Base-by-base conservation (phyloP, 164 flowering plant species). In the Houttuynia cordata region DNA sequence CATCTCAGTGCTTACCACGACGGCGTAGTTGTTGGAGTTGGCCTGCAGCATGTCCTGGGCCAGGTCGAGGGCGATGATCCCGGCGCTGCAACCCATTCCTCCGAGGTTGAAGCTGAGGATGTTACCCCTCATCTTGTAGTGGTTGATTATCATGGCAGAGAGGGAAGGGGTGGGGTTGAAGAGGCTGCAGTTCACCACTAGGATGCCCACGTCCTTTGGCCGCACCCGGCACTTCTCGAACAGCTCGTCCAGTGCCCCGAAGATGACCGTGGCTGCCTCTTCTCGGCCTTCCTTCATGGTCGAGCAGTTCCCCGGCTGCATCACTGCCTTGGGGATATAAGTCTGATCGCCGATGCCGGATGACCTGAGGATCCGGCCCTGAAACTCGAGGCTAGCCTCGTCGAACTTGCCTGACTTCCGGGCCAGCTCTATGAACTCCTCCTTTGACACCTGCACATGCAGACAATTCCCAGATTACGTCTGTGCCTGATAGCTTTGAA, bases 111-210 rank as follows among this genome's bases (percentile, higher is more conserved):
- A 91, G 69, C 97, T 91, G 56, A 91, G 62, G 17, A 91, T 83
- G 64, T 88, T 91, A 7, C 97, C 90, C 47, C 98, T 81, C 98
- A 91, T 91, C 71, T 87, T 88, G 74, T 91, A 91, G 67, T 83
- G 92, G 63, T 91, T 91, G 22, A 91, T 81, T 40, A 91, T 74
- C 96, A 91, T 91, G 60, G 98, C 96, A 0, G 98, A 91, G 14
- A 91, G 83, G 0, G 98, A 91, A 0, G 98, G 98, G 0, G 98
- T 91, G 4, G 98, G 98, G 71, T 86, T 88, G 74, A 89, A 89
- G 49, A 89, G 76, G 79, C 94, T 85, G 83, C 97, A 89, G 66
- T 89, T 89, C 49, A 89, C 91, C 2, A 91, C 93, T 9, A 91
- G 80, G 13, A 91, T 62, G 0, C 95, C 98, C 0, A 91, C 80